Percentiles rank a stretch among this genome's conserved stretches.
Conservation (phyloP, 495 filamentous ascomycete genomes). For the Neurospora sp. region DNA sequence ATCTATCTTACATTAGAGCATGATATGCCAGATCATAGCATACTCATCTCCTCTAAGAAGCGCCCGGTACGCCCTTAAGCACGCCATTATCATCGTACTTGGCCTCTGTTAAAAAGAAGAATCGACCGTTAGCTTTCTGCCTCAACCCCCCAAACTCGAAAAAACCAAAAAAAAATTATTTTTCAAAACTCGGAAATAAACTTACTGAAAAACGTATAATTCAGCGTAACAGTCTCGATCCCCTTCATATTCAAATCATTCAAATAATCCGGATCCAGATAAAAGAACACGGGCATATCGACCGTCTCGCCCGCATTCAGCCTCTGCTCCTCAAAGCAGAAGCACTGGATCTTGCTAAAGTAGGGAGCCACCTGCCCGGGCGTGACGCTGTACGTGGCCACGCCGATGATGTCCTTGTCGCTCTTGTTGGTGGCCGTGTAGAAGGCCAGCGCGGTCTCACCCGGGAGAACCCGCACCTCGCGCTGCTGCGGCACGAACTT, state of each 20-base stretch:
- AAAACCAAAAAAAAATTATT: too few species aligned
- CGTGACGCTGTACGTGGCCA: slow-evolving; percentile 95
- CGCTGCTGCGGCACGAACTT: slow-evolving; percentile 96
- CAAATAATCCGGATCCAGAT: slow-evolving; percentile 91
- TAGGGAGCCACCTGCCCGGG: slow-evolving; percentile 94
- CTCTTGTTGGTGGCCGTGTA: slow-evolving; percentile 93
- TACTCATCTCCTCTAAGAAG: neutral
- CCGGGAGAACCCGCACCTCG: slow-evolving; percentile 88
- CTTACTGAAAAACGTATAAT: slow-evolving; percentile 98
- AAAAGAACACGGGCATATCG: slow-evolving; percentile 99
- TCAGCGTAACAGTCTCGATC: slow-evolving; percentile 90
- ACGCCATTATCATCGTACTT: slow-evolving; percentile 75
- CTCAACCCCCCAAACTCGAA: too few species aligned
- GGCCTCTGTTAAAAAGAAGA: slow-evolving; percentile 46
- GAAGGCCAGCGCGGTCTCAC: slow-evolving; percentile 95
- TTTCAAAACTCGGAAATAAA: too few species aligned
- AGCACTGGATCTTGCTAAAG: slow-evolving; percentile 99
- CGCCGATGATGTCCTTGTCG: slow-evolving; percentile 86
- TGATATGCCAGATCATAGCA: too few species aligned
- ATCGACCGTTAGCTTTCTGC: slow-evolving; percentile 10
- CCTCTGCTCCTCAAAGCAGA: slow-evolving; percentile 94
- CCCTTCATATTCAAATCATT: slow-evolving; percentile 87
- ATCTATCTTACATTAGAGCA: neutral
- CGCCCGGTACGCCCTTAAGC: slow-evolving; percentile 16
- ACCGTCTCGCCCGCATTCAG: slow-evolving; percentile 93